Evolutionary conservation across 208 protist genomes (phyloP).

Genomic region (Crithidia sp.): DNA sequence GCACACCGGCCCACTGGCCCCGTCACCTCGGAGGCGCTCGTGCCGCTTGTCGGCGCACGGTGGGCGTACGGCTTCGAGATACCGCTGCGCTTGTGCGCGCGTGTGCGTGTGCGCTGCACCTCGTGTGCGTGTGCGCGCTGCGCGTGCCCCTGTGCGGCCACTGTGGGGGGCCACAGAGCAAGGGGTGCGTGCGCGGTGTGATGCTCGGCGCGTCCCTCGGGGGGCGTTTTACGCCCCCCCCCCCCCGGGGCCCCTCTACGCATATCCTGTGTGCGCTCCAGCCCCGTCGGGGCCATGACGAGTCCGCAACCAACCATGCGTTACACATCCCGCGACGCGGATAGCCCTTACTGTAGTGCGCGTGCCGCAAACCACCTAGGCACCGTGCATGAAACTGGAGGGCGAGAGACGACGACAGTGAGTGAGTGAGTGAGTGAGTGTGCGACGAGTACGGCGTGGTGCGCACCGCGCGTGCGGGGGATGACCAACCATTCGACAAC

Average conservation of each 20-base stretch:
- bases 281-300: conserved; percentile 34
- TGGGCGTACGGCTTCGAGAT: conserved; percentile 29
- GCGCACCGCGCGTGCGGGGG: not conserved
- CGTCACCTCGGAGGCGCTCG: conserved; percentile 25
- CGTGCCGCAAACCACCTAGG: conserved; percentile 27
- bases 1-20: conserved; percentile 15
- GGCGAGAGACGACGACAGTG: not conserved
- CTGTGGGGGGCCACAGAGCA: conserved; percentile 27
- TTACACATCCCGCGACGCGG: conserved; percentile 8
- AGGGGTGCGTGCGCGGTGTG: conserved; percentile 24
- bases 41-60: conserved; percentile 22
- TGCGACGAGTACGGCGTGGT: not conserved
- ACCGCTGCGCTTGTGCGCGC: conserved; percentile 10
- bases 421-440: not conserved
- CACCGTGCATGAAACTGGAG: conserved; percentile 32
- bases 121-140: too few relatives aligned
- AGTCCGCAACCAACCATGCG: conserved; percentile 34
- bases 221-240: conserved; percentile 19
- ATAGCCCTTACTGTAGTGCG: conserved; percentile 23
- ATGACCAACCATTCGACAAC: conserved; percentile 19
- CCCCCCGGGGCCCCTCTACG: conserved; percentile 22
- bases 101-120: conserved; percentile 2
- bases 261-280: conserved; percentile 38
- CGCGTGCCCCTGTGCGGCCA: not conserved
- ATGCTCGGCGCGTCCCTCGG: conserved; percentile 20